Conservation (phyloP, 257 asterid species). For the Solanum appendiculatum region DNA sequence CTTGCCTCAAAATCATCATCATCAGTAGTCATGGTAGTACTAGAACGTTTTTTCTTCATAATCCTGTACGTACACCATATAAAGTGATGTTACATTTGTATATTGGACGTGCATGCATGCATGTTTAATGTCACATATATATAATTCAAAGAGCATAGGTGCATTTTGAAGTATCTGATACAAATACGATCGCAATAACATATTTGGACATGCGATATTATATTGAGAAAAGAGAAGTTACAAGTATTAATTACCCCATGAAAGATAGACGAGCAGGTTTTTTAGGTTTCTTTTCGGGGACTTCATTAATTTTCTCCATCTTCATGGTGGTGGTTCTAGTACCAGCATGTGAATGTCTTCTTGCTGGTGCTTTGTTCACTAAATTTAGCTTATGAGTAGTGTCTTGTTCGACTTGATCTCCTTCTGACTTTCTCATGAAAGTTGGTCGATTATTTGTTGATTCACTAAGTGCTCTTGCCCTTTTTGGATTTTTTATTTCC, state of each 20-base stretch:
- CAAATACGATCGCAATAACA: neutral
- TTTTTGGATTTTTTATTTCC: constrained; percentile 64
- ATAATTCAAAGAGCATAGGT: no score
- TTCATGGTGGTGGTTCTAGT: constrained; percentile 27
- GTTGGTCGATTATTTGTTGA: constrained; percentile 61
- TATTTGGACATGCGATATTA: neutral
- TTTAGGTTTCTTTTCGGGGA: constrained; percentile 52
- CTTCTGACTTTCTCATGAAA: constrained; percentile 48
- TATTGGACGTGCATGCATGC: neutral
- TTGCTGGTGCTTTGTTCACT: constrained; percentile 28
- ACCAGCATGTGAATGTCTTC: constrained; percentile 90
- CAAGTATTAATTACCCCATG: constrained; percentile 37
- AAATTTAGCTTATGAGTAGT: constrained; percentile 14
- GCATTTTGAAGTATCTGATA: no score
- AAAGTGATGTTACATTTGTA: neutral
- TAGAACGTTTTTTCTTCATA: constrained; percentile 58
- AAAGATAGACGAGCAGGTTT: constrained; percentile 63
- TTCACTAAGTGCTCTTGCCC: constrained; percentile 75
- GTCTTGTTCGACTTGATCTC: constrained; percentile 10
- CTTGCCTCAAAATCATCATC: constrained; percentile 31
- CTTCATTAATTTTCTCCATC: constrained; percentile 62
- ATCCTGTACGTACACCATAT: constrained; percentile 26
- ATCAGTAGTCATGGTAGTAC: constrained; percentile 19
- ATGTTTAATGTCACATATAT: neutral
- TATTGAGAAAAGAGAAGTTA: neutral